Conservation (phyloP, 2,329 filamentous ascomycete genomes). For the Rutstroemia sp. region DNA sequence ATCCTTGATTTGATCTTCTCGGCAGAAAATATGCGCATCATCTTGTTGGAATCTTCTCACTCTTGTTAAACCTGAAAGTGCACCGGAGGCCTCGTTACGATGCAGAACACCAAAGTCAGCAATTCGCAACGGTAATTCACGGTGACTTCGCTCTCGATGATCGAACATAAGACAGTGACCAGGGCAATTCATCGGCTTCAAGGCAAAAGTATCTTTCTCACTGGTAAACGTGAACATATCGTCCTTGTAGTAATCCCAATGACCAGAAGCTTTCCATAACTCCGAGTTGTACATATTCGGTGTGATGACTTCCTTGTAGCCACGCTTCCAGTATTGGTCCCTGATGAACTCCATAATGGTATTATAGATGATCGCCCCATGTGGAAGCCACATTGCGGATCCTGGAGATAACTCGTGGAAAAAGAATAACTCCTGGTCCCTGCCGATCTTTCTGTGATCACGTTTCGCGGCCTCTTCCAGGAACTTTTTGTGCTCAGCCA, state of each 20-base stretch:
- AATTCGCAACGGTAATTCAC: constrained; percentile 83
- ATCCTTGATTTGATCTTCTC: constrained; percentile 63
- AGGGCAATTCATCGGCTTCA: constrained; percentile 99
- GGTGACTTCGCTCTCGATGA: constrained; percentile 77
- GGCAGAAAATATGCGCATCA: constrained; percentile 94
- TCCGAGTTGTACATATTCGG: constrained; percentile 95
- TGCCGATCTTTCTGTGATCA: constrained; percentile 88
- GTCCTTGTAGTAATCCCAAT: constrained; percentile 90
- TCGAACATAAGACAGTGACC: constrained; percentile 86
- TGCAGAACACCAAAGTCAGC: constrained; percentile 95
- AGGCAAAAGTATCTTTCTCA: constrained; percentile 76
- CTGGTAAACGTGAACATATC: constrained; percentile 87
- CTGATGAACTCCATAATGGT: constrained; percentile 74
- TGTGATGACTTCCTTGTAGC: constrained; percentile 90
- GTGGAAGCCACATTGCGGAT: constrained; percentile 84
- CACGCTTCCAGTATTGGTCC: constrained; percentile 84
- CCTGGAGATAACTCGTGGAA: constrained; percentile 93
- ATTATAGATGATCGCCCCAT: constrained; percentile 91
- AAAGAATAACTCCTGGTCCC: constrained; percentile 95
- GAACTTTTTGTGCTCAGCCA: constrained; percentile 90
- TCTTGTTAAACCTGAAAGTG: constrained; percentile 81
- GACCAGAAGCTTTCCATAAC: constrained; percentile 90
- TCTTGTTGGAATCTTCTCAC: constrained; percentile 95
- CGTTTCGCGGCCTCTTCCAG: constrained; percentile 97
- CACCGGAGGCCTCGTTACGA: constrained; percentile 90